Conservation (phyloP, 805 yeast genomes). For the Groenewaldozyma salmanticensis region DNA sequence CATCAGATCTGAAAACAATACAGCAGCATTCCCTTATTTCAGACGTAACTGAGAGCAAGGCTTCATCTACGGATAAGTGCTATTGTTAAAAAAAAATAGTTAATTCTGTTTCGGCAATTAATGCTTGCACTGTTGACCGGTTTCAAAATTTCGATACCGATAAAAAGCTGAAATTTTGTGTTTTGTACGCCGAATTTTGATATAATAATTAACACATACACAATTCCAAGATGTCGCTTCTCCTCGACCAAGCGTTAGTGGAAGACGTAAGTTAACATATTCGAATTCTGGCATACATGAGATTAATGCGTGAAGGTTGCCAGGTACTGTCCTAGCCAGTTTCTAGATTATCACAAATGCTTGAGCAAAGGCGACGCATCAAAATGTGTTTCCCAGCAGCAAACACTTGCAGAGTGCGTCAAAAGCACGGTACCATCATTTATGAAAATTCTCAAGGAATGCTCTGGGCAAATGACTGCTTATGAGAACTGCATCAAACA, state of each 20-base stretch:
- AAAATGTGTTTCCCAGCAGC: slow-evolving; percentile 47
- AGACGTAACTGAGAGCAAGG: too few relatives aligned
- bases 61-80: too few relatives aligned
- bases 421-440: slow-evolving; percentile 58
- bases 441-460: slow-evolving; percentile 53
- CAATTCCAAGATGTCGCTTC: slow-evolving; percentile 30
- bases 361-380: slow-evolving; percentile 45
- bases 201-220: too few relatives aligned
- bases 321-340: slow-evolving; percentile 61
- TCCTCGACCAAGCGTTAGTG: slow-evolving; percentile 61
- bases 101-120: too few relatives aligned
- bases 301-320: slow-evolving; percentile 38
- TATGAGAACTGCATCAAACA: slow-evolving; percentile 57
- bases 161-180: too few relatives aligned
- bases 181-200: too few relatives aligned
- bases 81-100: too few relatives aligned
- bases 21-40: too few relatives aligned
- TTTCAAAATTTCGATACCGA: too few relatives aligned
- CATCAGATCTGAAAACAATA: too few relatives aligned
- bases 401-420: slow-evolving; percentile 52
- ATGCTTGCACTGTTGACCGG: too few relatives aligned
- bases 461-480: slow-evolving; percentile 46
- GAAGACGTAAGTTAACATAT: slow-evolving; percentile 45
- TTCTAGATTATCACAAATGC: slow-evolving; percentile 65
- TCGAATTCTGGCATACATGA: background rate